These are phyloP conservation scores for Geotrichum ghanense DNA, from an alignment of 805 yeast species.

Conservation along the genomic window DNA sequence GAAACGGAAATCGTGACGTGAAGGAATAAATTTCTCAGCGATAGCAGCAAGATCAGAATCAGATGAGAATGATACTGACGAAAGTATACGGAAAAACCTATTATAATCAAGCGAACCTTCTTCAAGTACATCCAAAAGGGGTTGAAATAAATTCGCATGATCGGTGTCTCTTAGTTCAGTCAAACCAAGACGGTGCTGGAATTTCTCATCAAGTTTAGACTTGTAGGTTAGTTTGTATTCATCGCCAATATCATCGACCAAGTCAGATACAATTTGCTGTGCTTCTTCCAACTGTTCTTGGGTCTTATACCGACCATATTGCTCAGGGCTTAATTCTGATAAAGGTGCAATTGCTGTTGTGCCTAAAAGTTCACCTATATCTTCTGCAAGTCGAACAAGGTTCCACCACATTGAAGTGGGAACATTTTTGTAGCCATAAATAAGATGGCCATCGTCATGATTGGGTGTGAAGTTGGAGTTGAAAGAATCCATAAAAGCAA, in stretches of 20 bases:
- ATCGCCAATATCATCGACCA: constrained; percentile 54
- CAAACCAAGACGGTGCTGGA: constrained; percentile 65
- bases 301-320: constrained; percentile 13
- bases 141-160: constrained; percentile 35
- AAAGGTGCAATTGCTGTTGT: constrained; percentile 35
- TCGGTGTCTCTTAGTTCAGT: constrained; percentile 28
- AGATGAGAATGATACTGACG: constrained; percentile 33
- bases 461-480: constrained; percentile 80
- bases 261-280: constrained; percentile 35
- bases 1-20: constrained; percentile 22
- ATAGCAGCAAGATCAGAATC: constrained; percentile 17
- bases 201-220: constrained; percentile 40
- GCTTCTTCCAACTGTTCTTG: constrained; percentile 35
- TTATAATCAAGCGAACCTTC: constrained; percentile 67
- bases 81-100: constrained; percentile 59
- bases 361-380: constrained; percentile 70
- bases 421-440: constrained; percentile 75
- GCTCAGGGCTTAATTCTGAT: constrained; percentile 36
- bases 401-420: constrained; percentile 94
- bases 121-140: constrained; percentile 50
- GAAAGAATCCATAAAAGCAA: constrained; percentile 77
- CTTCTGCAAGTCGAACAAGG: constrained; percentile 72
- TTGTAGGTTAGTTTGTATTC: constrained; percentile 55
- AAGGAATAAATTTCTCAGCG: constrained; percentile 8
- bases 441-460: constrained; percentile 60